Evolutionary conservation across 441 rosid genomes (phyloP).

Genomic region (Populus trichocarpa): DNA sequence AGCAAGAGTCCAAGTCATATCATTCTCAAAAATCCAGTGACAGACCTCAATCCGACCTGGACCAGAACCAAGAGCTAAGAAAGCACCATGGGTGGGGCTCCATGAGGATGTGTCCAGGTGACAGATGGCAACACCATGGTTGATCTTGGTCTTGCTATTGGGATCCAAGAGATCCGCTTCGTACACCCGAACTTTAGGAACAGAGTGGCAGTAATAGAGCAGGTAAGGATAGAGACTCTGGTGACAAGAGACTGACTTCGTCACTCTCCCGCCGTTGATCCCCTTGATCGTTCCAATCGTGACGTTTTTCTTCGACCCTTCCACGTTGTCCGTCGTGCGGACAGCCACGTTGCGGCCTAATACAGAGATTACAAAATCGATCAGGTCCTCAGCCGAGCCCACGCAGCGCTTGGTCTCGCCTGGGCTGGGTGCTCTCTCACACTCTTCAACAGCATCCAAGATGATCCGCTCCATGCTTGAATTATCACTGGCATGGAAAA

Average conservation of each 20-base stretch:
- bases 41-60: conserved; percentile 92
- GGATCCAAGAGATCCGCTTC: conserved; percentile 76
- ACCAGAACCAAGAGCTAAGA: conserved; percentile 65
- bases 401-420: conserved; percentile 97
- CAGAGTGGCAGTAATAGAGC: conserved; percentile 96
- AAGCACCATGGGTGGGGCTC: conserved; percentile 88
- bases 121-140: conserved; percentile 89
- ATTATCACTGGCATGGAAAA: conserved; percentile 73
- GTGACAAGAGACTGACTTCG: conserved; percentile 93
- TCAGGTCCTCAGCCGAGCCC: conserved; percentile 82
- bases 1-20: conserved; percentile 80
- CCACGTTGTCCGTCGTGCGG: conserved; percentile 59
- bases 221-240: conserved; percentile 88
- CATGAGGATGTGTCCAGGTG: conserved; percentile 89
- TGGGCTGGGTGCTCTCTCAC: conserved; percentile 72
- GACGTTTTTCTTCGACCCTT: conserved; percentile 59
- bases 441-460: conserved; percentile 58
- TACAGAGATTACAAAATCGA: conserved; percentile 81
- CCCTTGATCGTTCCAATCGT: conserved; percentile 65
- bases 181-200: conserved; percentile 87
- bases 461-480: conserved; percentile 68
- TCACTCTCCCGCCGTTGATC: conserved; percentile 76
- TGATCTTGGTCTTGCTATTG: conserved; percentile 48
- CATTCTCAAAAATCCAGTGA: conserved; percentile 96
- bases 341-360: conserved; percentile 66